Evolutionary conservation across 176 grass and related monocot species (phyloP), one percentile per base, ranked within the genome.

Genomic region (Hyparrhenia diplandra): DNA sequence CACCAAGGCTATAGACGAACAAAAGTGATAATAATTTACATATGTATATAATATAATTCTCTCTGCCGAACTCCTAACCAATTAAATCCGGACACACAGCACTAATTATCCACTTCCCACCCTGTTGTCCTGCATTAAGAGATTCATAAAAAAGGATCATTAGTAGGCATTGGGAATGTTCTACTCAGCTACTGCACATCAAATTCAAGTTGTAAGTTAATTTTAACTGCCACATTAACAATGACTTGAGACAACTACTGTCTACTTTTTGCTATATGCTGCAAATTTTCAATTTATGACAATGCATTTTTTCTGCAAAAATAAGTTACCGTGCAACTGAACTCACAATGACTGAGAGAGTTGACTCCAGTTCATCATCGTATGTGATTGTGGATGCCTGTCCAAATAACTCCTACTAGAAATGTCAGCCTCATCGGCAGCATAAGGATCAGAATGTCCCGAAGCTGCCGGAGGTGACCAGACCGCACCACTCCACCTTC

Each of bases 281-380:
- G 69, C 11, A 31, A 61, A 59, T 47, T 80, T 67, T 14, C 27
- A 55, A 41, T 43, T 5, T 54, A 78, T 37, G 42, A 55, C 24
- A 17, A 12, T 76, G 24, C 58, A 73, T 17, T 29, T 80, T 67
- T 73, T 36, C 10, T 58, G 40, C 13, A 71, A 32, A 46, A 76
- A 71, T 35, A 62, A 71, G 63, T 86, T 90, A 86, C 88, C 88
- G 52, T 78, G 60, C 60, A 78, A 82, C 74, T 73, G 75, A 75
- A 87, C 85, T 93, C 89, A 95, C 84, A 87, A 79, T 87, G 95
- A 88, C 67, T 89, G 90, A 52, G 92, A 86, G 67, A 95, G 76
- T 65, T 95, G 90, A 75, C 85, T 88, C 96, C 96, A 95, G 71
- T 95, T 94, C 88, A 95, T 95, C 67, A 91, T 64, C 49, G 79